Evolutionary conservation across 768 basidiomycete genomes (phyloP), one percentile per base, ranked within the genome.

Genomic region (Lactifluus rugatus): DNA sequence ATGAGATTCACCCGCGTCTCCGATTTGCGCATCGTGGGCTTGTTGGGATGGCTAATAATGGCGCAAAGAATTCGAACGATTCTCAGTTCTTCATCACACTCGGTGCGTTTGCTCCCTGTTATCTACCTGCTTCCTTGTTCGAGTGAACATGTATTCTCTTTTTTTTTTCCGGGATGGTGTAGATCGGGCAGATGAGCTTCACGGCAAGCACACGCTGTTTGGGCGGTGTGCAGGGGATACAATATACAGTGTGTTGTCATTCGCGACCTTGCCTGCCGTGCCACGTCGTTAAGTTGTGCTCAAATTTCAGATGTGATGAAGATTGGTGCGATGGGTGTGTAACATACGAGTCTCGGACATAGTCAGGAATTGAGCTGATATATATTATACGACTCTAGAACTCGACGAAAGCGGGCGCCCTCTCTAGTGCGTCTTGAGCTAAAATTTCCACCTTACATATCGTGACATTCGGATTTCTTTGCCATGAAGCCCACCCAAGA

Each of bases 61-160:
- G 93, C 10, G 77, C 78, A 28, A 90, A 88, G 70, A 80, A 94
- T 67, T 83, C 89, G 3, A 99, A 99, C 64, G 87, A 90, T 54
- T 95, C 92, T 0, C 95, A 98, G 70, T 98, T 93, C 72, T 87
- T 97, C 68, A 85, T 98, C 50, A 98, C 96, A 0, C 82, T 98
- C 0, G 88, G 93, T 91, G 62, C 50, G 70, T 66, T 17, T 10
- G 2, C 6, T 0, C 34, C n/a, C 23, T 9, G 26, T 14, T n/a
- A 8, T 54, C 34, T 10, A 31, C n/a, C 21, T 17, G 6, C 34
- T 21, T 10, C n/a, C 45, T 37, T 39, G 13, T 8, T 9, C 32
- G 19, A 47, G 23, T 57, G 25, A 55, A 19, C 4, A 7, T 9
- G 10, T 17, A 2, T 31, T 31, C 9, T 28, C 4, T 28, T 31